A percentile compares a stretch with the other conserved stretches of the same genome.
These are phyloP conservation scores for Serendipita indica DNA, from an alignment of 768 basidiomycete genomes.

Conservation along the genomic window DNA sequence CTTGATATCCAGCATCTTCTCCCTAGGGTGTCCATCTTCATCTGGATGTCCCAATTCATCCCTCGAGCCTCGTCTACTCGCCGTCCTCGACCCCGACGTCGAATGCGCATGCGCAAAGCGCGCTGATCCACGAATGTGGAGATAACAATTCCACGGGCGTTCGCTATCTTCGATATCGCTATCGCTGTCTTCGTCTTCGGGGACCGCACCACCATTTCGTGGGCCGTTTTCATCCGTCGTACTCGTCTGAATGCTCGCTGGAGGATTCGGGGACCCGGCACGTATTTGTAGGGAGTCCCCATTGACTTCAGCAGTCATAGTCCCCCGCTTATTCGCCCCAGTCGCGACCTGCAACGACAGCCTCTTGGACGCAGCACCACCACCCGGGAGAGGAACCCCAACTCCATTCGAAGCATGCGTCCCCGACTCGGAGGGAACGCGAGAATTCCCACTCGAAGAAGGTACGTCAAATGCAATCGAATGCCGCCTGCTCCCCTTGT, in stretches of 20 bases:
- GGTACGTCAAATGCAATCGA: background rate
- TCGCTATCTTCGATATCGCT: constrained; percentile 95
- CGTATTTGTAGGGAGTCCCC: background rate
- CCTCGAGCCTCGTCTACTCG: background rate
- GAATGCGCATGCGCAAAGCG: background rate
- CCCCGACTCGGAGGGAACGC: background rate
- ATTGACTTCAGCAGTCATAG: background rate
- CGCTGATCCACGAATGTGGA: constrained; percentile 35
- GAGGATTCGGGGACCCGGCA: background rate
- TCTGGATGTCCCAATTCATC: background rate
- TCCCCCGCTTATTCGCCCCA: background rate
- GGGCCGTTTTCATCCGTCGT: background rate
- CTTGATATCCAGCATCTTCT: constrained; percentile 10
- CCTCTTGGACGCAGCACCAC: too few relatives aligned
- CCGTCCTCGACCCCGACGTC: background rate
- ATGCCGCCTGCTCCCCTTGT: background rate
- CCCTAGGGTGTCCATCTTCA: background rate
- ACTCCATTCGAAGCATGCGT: background rate
- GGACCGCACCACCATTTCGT: background rate
- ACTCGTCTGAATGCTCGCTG: constrained; percentile 1
- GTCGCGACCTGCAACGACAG: constrained; percentile 1
- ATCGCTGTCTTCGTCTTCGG: constrained; percentile 42
- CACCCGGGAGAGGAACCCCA: background rate
- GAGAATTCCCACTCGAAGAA: background rate
- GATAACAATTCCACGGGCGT: constrained; percentile 88